Conservation (phyloP, 2,329 filamentous ascomycete genomes). For the Blastomyces gilchristii region DNA sequence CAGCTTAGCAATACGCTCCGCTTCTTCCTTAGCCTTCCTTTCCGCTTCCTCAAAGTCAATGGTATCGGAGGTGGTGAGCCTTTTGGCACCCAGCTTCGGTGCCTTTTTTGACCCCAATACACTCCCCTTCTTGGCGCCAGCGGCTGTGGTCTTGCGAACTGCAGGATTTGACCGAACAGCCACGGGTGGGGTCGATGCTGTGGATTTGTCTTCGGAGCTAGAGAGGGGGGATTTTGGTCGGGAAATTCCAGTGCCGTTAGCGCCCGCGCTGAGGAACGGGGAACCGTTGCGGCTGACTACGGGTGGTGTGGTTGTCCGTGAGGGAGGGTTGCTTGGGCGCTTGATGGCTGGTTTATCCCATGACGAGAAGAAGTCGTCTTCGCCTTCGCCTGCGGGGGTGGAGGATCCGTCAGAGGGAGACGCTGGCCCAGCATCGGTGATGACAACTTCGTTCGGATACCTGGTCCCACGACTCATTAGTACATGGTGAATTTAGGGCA, state of each 20-base stretch:
- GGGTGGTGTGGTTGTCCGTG: conserved; percentile 76
- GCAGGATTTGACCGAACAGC: conserved; percentile 66
- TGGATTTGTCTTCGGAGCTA: conserved; percentile 39
- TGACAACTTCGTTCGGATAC: conserved; percentile 73
- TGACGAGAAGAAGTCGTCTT: conserved; percentile 95
- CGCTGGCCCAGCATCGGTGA: conserved; percentile 60
- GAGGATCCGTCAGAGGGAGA: conserved; percentile 52
- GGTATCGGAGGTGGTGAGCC: conserved; percentile 59
- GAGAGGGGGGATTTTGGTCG: conserved; percentile 76
- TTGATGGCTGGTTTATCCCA: conserved; percentile 99
- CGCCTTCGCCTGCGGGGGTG: conserved; percentile 70
- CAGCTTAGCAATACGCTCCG: conserved; percentile 86
- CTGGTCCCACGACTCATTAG: conserved; percentile 36
- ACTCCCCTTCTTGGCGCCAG: conserved; percentile 64
- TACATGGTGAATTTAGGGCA: conserved; percentile 1
- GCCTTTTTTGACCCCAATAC: conserved; percentile 79
- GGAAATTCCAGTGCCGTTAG: conserved; percentile 56
- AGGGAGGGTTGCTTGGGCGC: conserved; percentile 85
- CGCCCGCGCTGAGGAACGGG: conserved; percentile 70
- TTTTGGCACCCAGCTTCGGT: conserved; percentile 83
- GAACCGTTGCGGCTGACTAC: conserved; percentile 71
- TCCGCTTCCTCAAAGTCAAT: conserved; percentile 98
- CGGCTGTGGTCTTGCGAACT: conserved; percentile 61
- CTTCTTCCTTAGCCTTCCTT: conserved; percentile 94
- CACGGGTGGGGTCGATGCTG: conserved; percentile 45